Base-by-base conservation (phyloP, 371 early-diverging fungal species). In the Lichtheimia ramosa region DNA sequence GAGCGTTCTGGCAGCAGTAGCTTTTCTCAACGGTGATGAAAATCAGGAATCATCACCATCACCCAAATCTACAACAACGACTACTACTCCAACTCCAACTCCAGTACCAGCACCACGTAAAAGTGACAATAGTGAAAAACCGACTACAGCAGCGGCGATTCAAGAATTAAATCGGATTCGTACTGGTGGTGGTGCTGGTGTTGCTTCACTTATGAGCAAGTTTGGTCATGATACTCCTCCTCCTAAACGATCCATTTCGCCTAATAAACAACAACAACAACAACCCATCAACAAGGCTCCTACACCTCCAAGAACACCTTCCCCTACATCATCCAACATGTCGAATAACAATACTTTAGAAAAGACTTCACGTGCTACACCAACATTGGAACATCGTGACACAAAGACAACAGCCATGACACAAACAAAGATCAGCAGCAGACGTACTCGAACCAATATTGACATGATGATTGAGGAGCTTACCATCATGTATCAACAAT, bases 1-100 rank as follows among this genome's bases (percentile, higher is more conserved):
- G 78, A 73, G 78, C 39, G 74, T 74, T 34, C 73, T 74, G 59
- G 71, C 72, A 43, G 67, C 72, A 21, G 71, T 74, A 24, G 74
- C 74, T 58, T 70, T 68, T 49, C 61, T 77, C 12, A 77, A 74
- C 53, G 43, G 51, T 27, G 55, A 27, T 27, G 48, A 54, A 16
- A 23, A 28, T 21, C 34, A 34, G 7, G 6, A 27, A 34, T 10
- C 5, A 34, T 10, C 34, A 34, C 10, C 34, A 34, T 34, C 34
- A 34, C 34, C 34, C 34, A 34, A 34, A 10, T 8, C 34, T 34
- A 34, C 34, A 2, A 34, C 34, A 0, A 34, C 34, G 6, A 34
- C 34, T 34, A 0, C 34, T 1, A 34, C 34, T 34, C 34, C 34
- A 34, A 34, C 34, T 34, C 1, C 34, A 34, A 10, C 34, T 8